Percentiles rank a stretch among this genome's conserved stretches.
Conservation (phyloP, 2,329 filamentous ascomycete genomes). For the Diaporthe aspalathi region DNA sequence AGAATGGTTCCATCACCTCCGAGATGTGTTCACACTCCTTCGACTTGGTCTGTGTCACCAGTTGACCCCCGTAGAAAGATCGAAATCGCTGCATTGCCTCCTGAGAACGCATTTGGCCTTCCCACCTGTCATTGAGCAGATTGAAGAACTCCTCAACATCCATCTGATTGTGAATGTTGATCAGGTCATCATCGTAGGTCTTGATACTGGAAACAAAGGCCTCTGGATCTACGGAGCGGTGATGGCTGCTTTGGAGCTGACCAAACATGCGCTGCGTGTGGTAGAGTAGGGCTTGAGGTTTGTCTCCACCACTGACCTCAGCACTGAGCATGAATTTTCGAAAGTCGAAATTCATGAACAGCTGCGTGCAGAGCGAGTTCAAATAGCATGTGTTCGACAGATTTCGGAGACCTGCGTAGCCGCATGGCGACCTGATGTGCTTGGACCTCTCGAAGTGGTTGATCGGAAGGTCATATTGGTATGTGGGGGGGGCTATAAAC, state of each 20-base stretch:
- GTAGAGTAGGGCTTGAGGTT: constrained; percentile 75
- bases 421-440: constrained; percentile 79
- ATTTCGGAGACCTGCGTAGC: constrained; percentile 91
- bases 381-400: constrained; percentile 97
- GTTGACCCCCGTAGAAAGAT: constrained; percentile 88
- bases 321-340: constrained; percentile 82
- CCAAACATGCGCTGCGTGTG: constrained; percentile 87
- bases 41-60: constrained; percentile 95
- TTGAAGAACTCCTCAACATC: constrained; percentile 99
- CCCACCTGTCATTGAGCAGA: constrained; percentile 90
- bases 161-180: constrained; percentile 93
- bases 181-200: constrained; percentile 83
- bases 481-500: constrained; percentile 56
- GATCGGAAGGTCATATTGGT: constrained; percentile 70
- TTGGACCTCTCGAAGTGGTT: constrained; percentile 72
- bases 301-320: constrained; percentile 64
- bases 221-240: constrained; percentile 78
- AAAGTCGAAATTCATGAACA: constrained; percentile 95
- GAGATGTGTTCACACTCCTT: constrained; percentile 96
- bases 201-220: constrained; percentile 80
- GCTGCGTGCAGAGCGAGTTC: constrained; percentile 92
- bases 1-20: constrained; percentile 89
- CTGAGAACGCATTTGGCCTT: constrained; percentile 77
- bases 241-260: constrained; percentile 84
- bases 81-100: constrained; percentile 80